Percentiles rank a stretch among this genome's conserved stretches.
phyloP scores from a whole-genome alignment of 768 basidiomycete genomes.

The Tulasnella sp. region DNA sequence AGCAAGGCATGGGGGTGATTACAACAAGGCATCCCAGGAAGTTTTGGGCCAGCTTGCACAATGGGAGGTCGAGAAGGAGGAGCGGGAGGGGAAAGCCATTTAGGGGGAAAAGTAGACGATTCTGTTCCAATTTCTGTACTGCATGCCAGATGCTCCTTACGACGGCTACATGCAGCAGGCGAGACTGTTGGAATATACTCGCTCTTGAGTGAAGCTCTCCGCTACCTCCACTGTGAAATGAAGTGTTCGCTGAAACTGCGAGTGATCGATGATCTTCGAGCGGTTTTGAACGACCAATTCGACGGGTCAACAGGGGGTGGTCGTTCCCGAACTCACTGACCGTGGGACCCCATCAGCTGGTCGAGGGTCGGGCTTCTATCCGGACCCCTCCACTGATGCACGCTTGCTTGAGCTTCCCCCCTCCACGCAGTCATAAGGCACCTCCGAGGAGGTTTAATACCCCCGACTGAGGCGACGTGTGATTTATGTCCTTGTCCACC shows the following conservation, averaged over 20 bases:
- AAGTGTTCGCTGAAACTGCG: too few relatives aligned
- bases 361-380: neutral
- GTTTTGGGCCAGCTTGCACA: constrained; percentile 7
- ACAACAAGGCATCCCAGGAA: constrained; percentile 11
- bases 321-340: too few relatives aligned
- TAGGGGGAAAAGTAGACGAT: neutral
- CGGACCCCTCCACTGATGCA: neutral
- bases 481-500: neutral
- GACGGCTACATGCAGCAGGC: too few relatives aligned
- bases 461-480: neutral
- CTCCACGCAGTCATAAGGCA: neutral
- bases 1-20: constrained; percentile 17
- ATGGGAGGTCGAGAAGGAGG: constrained; percentile 20
- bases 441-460: neutral
- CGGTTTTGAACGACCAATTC: too few relatives aligned
- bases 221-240: too few relatives aligned
- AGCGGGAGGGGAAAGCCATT: neutral
- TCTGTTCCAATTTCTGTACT: neutral
- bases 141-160: too few relatives aligned
- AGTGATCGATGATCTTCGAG: too few relatives aligned
- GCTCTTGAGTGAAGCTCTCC: too few relatives aligned
- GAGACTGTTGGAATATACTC: too few relatives aligned
- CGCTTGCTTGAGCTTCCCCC: neutral
- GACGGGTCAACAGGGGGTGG: too few relatives aligned
- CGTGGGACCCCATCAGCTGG: too few relatives aligned